Percentiles rank a stretch among this genome's conserved stretches.
Evolutionary conservation across 116 monocot genomes (phyloP).

Genomic region (Cymodocea nodosa): DNA sequence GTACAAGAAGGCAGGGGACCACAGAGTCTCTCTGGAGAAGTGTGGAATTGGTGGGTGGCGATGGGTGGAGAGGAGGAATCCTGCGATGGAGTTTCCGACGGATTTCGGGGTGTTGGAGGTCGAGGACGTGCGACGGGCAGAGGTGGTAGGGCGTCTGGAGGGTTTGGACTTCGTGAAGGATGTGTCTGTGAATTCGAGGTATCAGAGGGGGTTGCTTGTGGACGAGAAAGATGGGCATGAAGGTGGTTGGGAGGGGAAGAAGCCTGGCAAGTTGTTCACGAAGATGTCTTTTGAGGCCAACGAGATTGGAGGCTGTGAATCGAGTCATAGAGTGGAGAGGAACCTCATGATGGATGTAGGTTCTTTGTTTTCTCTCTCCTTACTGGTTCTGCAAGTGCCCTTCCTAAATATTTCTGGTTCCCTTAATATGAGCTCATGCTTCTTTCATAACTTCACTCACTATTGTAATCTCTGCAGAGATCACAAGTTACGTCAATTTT

Average conservation of each 20-base stretch:
- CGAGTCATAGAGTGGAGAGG: slow-evolving; percentile 47
- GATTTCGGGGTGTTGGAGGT: slow-evolving; percentile 83
- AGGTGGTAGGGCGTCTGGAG: slow-evolving; percentile 32
- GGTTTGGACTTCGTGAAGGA: slow-evolving; percentile 62
- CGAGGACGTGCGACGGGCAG: slow-evolving; percentile 16
- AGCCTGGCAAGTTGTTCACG: slow-evolving; percentile 73
- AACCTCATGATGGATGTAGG: slow-evolving; percentile 69
- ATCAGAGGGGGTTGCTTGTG: slow-evolving; percentile 45
- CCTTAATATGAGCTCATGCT: neutral
- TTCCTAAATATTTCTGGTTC: no score
- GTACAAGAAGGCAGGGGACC: slow-evolving; percentile 50
- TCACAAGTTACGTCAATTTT: slow-evolving; percentile 97
- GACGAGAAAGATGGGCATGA: slow-evolving; percentile 13
- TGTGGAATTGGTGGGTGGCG: slow-evolving; percentile 36
- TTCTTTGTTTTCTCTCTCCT: slow-evolving; percentile 6
- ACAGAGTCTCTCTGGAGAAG: slow-evolving; percentile 49
- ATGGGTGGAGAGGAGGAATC: slow-evolving; percentile 80
- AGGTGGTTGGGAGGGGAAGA: slow-evolving; percentile 16
- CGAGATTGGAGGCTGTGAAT: slow-evolving; percentile 32
- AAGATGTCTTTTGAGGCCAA: slow-evolving; percentile 57
- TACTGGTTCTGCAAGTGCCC: neutral
- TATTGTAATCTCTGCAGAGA: slow-evolving; percentile 30
- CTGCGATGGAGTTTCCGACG: slow-evolving; percentile 65
- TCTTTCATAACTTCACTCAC: neutral
- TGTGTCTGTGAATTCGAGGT: slow-evolving; percentile 50